phyloP scores from a whole-genome alignment of 2,329 filamentous ascomycete species.

The Sporothrix luriei region DNA sequence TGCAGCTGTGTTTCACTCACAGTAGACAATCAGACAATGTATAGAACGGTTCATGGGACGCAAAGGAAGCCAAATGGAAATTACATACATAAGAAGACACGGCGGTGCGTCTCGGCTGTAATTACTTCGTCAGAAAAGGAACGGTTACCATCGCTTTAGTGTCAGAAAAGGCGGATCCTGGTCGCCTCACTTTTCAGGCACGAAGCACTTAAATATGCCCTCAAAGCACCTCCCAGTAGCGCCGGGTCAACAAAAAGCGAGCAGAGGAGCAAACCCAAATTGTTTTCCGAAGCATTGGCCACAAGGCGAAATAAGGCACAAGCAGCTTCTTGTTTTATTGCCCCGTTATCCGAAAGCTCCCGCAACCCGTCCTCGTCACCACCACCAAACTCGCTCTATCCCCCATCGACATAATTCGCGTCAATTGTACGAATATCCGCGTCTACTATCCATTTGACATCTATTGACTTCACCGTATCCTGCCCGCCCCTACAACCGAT shows the following conservation, averaged over 20 bases:
- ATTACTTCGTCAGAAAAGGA: neutral
- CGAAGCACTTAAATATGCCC: neutral
- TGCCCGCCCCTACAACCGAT: constrained; percentile 3
- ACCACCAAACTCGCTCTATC: neutral
- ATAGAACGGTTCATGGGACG: too few species aligned
- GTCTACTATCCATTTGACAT: neutral
- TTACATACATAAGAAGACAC: too few species aligned
- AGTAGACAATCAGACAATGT: too few species aligned
- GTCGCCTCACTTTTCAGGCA: constrained; percentile 31
- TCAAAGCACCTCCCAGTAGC: constrained; percentile 15
- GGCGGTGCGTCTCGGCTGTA: neutral
- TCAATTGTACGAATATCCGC: constrained; percentile 29
- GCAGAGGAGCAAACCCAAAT: constrained; percentile 4
- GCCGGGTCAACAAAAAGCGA: constrained; percentile 33
- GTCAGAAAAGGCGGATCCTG: neutral
- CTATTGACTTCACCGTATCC: neutral
- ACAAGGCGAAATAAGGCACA: constrained; percentile 24
- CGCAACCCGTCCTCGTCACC: constrained; percentile 29
- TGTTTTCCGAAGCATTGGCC: neutral
- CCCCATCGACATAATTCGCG: constrained; percentile 20
- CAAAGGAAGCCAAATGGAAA: too few species aligned
- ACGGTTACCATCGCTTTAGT: constrained; percentile 25
- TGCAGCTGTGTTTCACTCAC: too few species aligned
- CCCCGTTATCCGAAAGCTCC: constrained; percentile 35
- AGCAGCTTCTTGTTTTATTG: constrained; percentile 31